These are phyloP conservation scores for Penicillium alfredii DNA, from an alignment of 495 filamentous ascomycete genomes.

Conservation along the genomic window DNA sequence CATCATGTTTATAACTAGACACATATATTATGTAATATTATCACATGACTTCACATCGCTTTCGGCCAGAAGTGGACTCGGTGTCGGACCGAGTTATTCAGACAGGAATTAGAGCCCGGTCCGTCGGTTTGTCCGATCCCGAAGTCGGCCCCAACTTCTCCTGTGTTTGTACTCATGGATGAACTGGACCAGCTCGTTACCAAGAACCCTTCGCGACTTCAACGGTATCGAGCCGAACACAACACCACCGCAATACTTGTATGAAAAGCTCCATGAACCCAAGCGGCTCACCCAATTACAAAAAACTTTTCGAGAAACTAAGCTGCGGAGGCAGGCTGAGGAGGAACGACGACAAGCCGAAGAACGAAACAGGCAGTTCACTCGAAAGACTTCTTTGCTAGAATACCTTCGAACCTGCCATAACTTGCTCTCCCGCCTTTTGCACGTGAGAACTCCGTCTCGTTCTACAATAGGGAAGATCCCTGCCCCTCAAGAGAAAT, in stretches of 20 bases:
- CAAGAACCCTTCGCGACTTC: slow-evolving; percentile 1
- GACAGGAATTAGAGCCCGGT: too few relatives aligned
- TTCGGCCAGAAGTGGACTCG: too few relatives aligned
- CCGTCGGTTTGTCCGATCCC: slow-evolving; percentile 1
- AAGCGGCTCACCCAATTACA: slow-evolving; percentile 4
- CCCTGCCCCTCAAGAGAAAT: slow-evolving; percentile 17
- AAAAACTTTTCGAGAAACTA: slow-evolving; percentile 5
- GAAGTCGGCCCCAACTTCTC: background rate
- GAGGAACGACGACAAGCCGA: slow-evolving; percentile 7
- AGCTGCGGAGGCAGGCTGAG: slow-evolving; percentile 1
- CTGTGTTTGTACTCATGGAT: too few relatives aligned
- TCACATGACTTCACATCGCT: too few relatives aligned
- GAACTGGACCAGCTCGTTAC: too few relatives aligned
- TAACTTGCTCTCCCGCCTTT: slow-evolving; percentile 19
- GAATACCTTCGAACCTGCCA: slow-evolving; percentile 28
- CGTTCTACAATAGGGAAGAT: slow-evolving; percentile 22
- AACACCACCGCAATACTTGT: slow-evolving; percentile 1
- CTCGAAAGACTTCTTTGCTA: slow-evolving; percentile 26
- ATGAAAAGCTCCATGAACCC: slow-evolving; percentile 1
- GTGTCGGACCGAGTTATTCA: too few relatives aligned
- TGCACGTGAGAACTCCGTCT: slow-evolving; percentile 15
- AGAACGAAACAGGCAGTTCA: slow-evolving; percentile 9
- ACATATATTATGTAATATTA: too few relatives aligned
- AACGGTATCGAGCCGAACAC: background rate
- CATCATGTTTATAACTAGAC: too few relatives aligned